Evolutionary conservation across 2,329 filamentous ascomycete genomes (phyloP), one percentile per base, ranked within the genome.

Genomic region (Xylaria sp.): DNA sequence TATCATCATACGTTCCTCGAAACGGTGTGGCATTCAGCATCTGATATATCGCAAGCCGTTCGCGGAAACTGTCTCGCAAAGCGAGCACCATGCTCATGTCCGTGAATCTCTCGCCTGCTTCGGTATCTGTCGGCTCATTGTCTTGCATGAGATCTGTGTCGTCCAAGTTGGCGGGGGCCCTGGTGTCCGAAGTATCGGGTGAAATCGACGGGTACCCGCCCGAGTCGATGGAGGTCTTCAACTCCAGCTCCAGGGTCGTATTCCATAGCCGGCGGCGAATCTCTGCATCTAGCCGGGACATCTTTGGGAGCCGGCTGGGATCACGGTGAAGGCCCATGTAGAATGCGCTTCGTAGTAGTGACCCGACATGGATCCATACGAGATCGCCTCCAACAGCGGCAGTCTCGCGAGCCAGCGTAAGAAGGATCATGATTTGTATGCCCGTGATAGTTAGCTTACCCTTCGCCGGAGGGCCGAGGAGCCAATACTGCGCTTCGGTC

Each of bases 321-420:
- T 87, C 85, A 1, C 83, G 79, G 68, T 88, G 84, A 5, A 87
- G 75, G 3, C 85, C 85, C 78, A 87, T 85, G 56, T 79, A 79
- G 69, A 87, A 81, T 54, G 84, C 85, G 7, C 78, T 80, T 10
- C 85, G 77, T n/a, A 86, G 61, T 10, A 87, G 63, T 0, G 76
- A 72, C 0, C 85, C 85, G 0, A 79, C 75, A 1, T 80, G 76
- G 31, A 84, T 78, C 83, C 83, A 87, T 1, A 78, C 75, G 3
- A 85, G 69, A 62, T 87, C 84, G 4, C 78, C 78, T 3, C 78
- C 79, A 3, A 85, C 75, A 11, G 76, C 78, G 27, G 79, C 79
- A 0, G 77, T 77, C 27, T 82, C 78, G 23, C 82, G 79, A 1
- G 84, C 82, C 3, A 85, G 68, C 15, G 80, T 71, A 21, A 86